Percentiles rank a stretch among this genome's conserved stretches.
Evolutionary conservation across 805 yeast genomes (phyloP).

Genomic region (Priceomyces castillae): DNA sequence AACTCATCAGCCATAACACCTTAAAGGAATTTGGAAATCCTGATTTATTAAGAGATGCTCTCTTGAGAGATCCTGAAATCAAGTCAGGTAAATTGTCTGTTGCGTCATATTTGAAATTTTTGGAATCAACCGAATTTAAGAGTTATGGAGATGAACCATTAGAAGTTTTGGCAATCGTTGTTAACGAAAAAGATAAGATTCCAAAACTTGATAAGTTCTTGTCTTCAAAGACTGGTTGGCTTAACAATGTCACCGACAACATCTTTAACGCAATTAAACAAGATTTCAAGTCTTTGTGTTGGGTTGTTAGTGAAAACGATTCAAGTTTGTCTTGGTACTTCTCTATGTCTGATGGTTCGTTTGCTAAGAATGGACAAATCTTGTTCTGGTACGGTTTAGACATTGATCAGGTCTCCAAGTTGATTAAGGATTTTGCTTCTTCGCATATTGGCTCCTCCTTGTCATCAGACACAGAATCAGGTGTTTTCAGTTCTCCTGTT

Average conservation of each 20-base stretch:
- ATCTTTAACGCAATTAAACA: conserved; percentile 78
- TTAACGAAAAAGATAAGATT: conserved; percentile 41
- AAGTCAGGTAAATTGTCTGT: conserved; percentile 68
- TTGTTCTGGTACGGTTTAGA: conserved; percentile 94
- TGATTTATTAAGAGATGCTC: conserved; percentile 74
- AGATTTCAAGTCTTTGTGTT: conserved; percentile 71
- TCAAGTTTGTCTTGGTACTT: conserved; percentile 90
- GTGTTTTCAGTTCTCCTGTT: conserved; percentile 45
- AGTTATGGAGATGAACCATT: conserved; percentile 94
- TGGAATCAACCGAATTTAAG: conserved; percentile 62
- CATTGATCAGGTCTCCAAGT: conserved; percentile 56
- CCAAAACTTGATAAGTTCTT: conserved; percentile 82
- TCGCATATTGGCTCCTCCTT: conserved; percentile 33
- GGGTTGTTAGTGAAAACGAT: conserved; percentile 90
- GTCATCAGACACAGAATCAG: conserved; percentile 40
- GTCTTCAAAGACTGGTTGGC: conserved; percentile 91
- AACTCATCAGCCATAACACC: conserved; percentile 68
- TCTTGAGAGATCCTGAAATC: conserved; percentile 74
- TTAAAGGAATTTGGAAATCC: conserved; percentile 67
- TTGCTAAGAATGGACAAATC: conserved; percentile 81
- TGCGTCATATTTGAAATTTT: conserved; percentile 73
- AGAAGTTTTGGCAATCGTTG: conserved; percentile 88
- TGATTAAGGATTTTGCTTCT: conserved; percentile 53
- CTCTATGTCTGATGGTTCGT: conserved; percentile 90
- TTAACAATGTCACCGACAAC: conserved; percentile 94